These are phyloP conservation scores for Exophiala calicioides DNA, from an alignment of 2,329 filamentous ascomycete genomes.

Conservation along the genomic window DNA sequence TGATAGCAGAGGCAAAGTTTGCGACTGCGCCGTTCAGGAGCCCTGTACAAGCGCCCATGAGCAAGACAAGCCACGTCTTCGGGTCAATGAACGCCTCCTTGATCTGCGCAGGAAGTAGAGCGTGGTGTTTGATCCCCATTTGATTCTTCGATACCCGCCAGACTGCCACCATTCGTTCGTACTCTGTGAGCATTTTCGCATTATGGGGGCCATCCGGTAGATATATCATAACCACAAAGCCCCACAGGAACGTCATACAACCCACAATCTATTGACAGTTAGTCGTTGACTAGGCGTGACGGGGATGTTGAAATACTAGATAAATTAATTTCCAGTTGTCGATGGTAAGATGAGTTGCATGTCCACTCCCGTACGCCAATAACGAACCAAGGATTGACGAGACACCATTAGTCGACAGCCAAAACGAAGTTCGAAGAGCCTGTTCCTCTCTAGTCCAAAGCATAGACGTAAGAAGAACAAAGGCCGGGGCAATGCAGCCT, in stretches of 20 bases:
- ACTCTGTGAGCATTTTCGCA: conserved; percentile 42
- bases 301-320: conserved; percentile 33
- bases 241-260: conserved; percentile 48
- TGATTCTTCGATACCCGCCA: conserved; percentile 46
- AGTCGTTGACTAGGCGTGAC: neutral
- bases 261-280: conserved; percentile 37
- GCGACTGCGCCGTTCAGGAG: conserved; percentile 52
- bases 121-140: conserved; percentile 43
- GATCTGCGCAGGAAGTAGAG: conserved; percentile 39
- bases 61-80: conserved; percentile 41
- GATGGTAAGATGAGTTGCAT: conserved; percentile 32
- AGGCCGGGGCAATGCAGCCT: conserved; percentile 33
- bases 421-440: conserved; percentile 39
- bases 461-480: conserved; percentile 42
- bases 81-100: conserved; percentile 45
- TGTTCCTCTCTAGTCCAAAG: conserved; percentile 42
- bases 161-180: conserved; percentile 44
- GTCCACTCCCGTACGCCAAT: conserved; percentile 39
- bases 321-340: conserved; percentile 44
- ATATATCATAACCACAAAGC: conserved; percentile 35
- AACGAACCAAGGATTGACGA: conserved; percentile 42
- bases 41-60: conserved; percentile 47
- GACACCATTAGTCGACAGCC: conserved; percentile 41
- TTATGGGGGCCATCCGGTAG: conserved; percentile 43
- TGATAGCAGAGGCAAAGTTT: conserved; percentile 51